Percentiles rank a stretch among this genome's conserved stretches.
Conservation (phyloP, 2,329 filamentous ascomycete genomes). For the Fusarium kyushuense region DNA sequence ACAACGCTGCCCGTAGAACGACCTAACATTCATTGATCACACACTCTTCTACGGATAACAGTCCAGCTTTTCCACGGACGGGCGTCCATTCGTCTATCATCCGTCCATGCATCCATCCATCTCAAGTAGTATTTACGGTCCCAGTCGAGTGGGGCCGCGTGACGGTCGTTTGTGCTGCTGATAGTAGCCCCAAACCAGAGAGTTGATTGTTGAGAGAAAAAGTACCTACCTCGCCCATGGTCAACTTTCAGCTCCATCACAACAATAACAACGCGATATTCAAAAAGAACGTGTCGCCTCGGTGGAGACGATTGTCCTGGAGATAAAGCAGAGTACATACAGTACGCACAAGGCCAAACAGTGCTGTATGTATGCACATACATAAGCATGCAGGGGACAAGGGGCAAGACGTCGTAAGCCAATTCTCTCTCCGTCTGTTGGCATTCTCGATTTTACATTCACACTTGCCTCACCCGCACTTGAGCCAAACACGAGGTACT, state of each 20-base stretch:
- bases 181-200: conserved; percentile 22
- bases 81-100: not conserved
- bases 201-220: conserved; percentile 11
- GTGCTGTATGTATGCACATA: conserved; percentile 3
- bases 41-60: not conserved
- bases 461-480: conserved; percentile 37
- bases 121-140: not conserved
- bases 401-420: conserved; percentile 42
- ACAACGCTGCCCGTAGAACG: conserved; percentile 1
- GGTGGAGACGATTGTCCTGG: conserved; percentile 32
- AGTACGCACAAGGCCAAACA: conserved; percentile 8
- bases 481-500: conserved; percentile 46
- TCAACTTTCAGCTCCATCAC: conserved; percentile 14
- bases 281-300: conserved; percentile 31
- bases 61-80: not conserved
- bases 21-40: not conserved
- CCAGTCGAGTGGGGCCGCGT: conserved; percentile 10
- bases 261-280: conserved; percentile 15
- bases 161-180: conserved; percentile 22
- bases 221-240: conserved; percentile 5
- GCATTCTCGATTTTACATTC: conserved; percentile 23
- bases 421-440: conserved; percentile 20
- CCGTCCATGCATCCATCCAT: not conserved
- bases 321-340: conserved; percentile 23
- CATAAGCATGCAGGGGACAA: conserved; percentile 43